Evolutionary conservation across 2,329 filamentous ascomycete species (phyloP), one percentile per base, ranked within the genome.

Genomic region (Aureobasidium sp.): DNA sequence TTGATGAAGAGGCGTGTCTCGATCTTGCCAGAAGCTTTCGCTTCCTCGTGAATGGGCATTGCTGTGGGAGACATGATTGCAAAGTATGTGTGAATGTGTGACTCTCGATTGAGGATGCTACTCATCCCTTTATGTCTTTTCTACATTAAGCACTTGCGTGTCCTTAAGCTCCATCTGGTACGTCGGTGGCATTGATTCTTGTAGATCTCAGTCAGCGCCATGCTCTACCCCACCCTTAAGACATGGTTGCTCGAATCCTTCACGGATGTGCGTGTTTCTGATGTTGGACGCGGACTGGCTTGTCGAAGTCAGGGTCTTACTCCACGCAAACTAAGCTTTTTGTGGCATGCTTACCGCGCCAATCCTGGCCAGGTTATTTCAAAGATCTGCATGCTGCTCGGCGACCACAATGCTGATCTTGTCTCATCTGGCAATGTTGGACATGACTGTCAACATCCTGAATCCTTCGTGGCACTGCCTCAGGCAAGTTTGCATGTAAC

Each of bases 1-100:
- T 64, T 64, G 59, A 64, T 64, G 43, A 62, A 64, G 5, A 64
- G 57, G 36, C 57, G 43, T 24, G 44, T 51, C 15, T 61, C 57
- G 12, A 50, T 27, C 34, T 56, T 43, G 20, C 10, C 41, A 8
- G 15, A 2, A 7, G 4, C 7, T 10, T 32, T 17, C 24, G 26
- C 9, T 27, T n/a, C 17, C 9, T 32, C 26, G 7, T 4, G 13
- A 15, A 5, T 7, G 27, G 46, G 46, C 46, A 48, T 48, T 27
- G 46, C 46, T 27, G 46, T 48, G 6, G 46, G 46, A 48, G 46
- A 48, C 46, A 48, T 48, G 46, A n/a, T 32, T 27, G 46, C 26
- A 48, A 32, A 47, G 6, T 29, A 32, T 48, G 3, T 48, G 1
- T 44, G 17, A 44, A 24, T 4, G 5, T 26, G 10, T 13, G 20